A percentile compares a stretch with the other conserved stretches of the same genome.
Conservation (phyloP, 305 asterid species). For the Galium porrigens region DNA sequence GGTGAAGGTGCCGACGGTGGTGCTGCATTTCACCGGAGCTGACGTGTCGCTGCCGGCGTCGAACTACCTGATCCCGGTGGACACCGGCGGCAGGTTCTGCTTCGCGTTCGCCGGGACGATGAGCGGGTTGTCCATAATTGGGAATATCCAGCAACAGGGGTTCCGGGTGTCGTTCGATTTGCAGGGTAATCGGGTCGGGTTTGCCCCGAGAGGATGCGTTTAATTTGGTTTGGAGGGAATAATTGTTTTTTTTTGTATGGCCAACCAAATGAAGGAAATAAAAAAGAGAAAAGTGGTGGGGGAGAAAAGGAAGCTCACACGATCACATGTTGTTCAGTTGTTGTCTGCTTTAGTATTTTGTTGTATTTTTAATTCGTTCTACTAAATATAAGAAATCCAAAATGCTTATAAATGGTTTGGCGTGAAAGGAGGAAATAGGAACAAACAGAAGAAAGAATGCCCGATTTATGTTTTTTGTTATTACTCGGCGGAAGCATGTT, state of each 20-base stretch:
- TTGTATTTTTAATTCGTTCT: not conserved
- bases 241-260: not conserved
- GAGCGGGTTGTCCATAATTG: constrained; percentile 30
- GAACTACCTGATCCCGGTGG: constrained; percentile 34
- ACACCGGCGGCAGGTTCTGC: constrained; percentile 27
- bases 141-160: constrained; percentile 35
- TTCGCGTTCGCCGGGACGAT: constrained; percentile 33
- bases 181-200: constrained; percentile 26
- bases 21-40: constrained; percentile 28
- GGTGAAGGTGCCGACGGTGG: constrained; percentile 41
- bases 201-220: constrained; percentile 29
- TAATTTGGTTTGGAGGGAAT: constrained; percentile 1
- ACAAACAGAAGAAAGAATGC: not conserved
- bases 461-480: not conserved
- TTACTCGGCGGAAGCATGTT: not conserved
- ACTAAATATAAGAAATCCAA: not conserved
- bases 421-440: not conserved
- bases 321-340: not conserved
- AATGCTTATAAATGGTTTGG: not conserved
- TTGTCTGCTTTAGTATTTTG: not conserved
- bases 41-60: constrained; percentile 36
- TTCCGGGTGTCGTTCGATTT: constrained; percentile 30
- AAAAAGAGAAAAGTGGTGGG: not conserved
- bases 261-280: too few species aligned
- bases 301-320: constrained; percentile 1